These are phyloP conservation scores for Crithidia expoeki DNA, from an alignment of 208 protist genomes.

Conservation along the genomic window DNA sequence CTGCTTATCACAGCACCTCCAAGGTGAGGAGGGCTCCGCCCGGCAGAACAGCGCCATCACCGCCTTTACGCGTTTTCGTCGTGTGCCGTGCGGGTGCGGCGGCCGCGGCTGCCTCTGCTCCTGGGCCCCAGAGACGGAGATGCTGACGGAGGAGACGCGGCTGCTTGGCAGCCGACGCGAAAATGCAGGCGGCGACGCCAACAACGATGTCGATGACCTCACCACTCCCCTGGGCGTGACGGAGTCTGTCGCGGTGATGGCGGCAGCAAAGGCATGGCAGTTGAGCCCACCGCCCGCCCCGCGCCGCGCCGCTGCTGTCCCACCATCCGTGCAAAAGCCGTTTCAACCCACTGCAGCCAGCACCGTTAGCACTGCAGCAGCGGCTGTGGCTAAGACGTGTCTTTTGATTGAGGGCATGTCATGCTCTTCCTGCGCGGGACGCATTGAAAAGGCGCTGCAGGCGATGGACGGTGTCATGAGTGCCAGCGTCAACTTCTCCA, in stretches of 20 bases:
- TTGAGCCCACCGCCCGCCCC: neutral
- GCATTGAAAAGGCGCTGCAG: constrained; percentile 72
- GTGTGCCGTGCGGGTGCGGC: constrained; percentile 32
- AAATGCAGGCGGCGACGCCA: neutral
- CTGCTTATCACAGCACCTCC: constrained; percentile 5
- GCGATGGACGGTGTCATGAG: constrained; percentile 48
- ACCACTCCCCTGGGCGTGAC: neutral
- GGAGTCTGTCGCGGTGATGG: neutral
- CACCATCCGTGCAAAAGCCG: neutral
- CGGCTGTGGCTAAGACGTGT: constrained; percentile 18
- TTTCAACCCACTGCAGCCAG: neutral
- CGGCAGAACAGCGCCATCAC: constrained; percentile 6
- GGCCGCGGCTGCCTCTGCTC: constrained; percentile 35
- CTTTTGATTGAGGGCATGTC: constrained; percentile 91
- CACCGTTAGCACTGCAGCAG: neutral
- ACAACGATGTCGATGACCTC: neutral
- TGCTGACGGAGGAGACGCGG: constrained; percentile 31
- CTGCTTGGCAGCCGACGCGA: constrained; percentile 9
- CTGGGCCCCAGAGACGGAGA: constrained; percentile 26
- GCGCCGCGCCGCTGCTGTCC: constrained; percentile 2
- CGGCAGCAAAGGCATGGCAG: neutral
- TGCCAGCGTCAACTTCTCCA: constrained; percentile 82
- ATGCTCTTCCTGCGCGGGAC: constrained; percentile 91
- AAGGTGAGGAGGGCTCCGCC: neutral
- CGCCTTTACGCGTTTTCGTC: constrained; percentile 15